Evolutionary conservation across 805 yeast species (phyloP).

Genomic region (Henningerozyma blattae): DNA sequence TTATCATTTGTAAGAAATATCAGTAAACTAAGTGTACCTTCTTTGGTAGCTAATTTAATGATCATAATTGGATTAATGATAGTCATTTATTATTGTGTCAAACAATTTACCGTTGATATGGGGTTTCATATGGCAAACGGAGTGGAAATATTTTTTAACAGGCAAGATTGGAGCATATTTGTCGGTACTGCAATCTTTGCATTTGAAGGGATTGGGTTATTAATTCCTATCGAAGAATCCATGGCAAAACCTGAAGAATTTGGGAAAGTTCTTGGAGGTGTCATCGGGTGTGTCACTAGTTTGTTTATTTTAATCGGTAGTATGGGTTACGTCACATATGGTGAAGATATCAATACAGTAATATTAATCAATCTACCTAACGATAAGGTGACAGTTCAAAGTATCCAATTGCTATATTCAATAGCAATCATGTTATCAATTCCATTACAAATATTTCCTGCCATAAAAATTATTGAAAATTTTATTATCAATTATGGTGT

Average conservation of each 20-base stretch:
- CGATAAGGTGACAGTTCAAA: constrained; percentile 42
- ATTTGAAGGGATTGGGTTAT: constrained; percentile 77
- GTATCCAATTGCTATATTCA: constrained; percentile 61
- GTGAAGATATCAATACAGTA: constrained; percentile 50
- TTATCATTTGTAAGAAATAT: constrained; percentile 63
- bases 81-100: constrained; percentile 42
- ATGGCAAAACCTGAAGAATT: constrained; percentile 67
- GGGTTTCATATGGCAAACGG: constrained; percentile 37
- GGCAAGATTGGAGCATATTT: constrained; percentile 51
- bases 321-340: constrained; percentile 61
- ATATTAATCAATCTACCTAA: constrained; percentile 65
- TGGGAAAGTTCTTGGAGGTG: constrained; percentile 52
- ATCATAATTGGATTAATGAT: constrained; percentile 55
- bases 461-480: constrained; percentile 44
- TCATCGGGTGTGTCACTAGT: constrained; percentile 47
- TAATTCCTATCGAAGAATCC: constrained; percentile 72
- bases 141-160: constrained; percentile 39
- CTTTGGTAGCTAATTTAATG: constrained; percentile 58
- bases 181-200: constrained; percentile 81
- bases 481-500: constrained; percentile 8
- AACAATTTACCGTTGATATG: constrained; percentile 16
- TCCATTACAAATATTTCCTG: constrained; percentile 70
- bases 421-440: constrained; percentile 66
- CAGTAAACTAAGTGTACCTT: constrained; percentile 58
- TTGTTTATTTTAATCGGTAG: constrained; percentile 54